phyloP scores from a whole-genome alignment of 1,284 basidiomycete genomes.

The Malassezia equina region DNA sequence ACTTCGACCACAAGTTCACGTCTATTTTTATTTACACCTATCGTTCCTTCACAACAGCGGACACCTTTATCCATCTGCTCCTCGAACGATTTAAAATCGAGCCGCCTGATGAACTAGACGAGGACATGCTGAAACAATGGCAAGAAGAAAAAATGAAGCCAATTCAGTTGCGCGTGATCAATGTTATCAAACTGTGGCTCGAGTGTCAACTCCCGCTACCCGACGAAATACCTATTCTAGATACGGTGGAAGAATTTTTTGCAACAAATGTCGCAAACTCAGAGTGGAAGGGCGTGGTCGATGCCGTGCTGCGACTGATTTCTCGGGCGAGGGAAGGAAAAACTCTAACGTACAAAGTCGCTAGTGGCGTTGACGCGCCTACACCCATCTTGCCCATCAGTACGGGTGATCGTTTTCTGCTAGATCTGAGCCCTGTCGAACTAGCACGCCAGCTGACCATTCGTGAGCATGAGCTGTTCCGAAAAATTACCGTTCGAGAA shows the following conservation, averaged over 20 bases:
- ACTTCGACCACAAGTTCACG: constrained; percentile 64
- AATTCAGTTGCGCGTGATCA: constrained; percentile 56
- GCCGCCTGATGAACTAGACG: constrained; percentile 61
- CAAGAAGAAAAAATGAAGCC: constrained; percentile 75
- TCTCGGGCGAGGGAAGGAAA: not conserved
- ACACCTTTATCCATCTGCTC: constrained; percentile 76
- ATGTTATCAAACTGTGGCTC: constrained; percentile 50
- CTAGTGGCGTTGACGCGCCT: constrained; percentile 38
- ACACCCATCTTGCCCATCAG: constrained; percentile 64
- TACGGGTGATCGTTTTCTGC: constrained; percentile 65
- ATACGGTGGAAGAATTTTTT: constrained; percentile 2
- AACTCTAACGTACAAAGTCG: not conserved
- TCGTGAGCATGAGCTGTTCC: constrained; percentile 77
- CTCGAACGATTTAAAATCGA: constrained; percentile 71
- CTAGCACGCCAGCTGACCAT: constrained; percentile 87
- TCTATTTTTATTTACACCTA: constrained; percentile 94
- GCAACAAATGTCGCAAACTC: not conserved
- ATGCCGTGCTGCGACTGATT: not conserved
- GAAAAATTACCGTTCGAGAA: constrained; percentile 79
- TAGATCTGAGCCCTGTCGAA: constrained; percentile 83
- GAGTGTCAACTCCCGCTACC: constrained; percentile 21
- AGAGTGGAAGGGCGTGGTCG: constrained; percentile 6
- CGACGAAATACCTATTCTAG: not conserved
- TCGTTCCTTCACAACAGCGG: constrained; percentile 80
- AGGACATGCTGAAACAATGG: constrained; percentile 69